These are phyloP conservation scores for Cyclostephanos invisitatus DNA, from an alignment of 108 stramenopile genomes.

Conservation along the genomic window DNA sequence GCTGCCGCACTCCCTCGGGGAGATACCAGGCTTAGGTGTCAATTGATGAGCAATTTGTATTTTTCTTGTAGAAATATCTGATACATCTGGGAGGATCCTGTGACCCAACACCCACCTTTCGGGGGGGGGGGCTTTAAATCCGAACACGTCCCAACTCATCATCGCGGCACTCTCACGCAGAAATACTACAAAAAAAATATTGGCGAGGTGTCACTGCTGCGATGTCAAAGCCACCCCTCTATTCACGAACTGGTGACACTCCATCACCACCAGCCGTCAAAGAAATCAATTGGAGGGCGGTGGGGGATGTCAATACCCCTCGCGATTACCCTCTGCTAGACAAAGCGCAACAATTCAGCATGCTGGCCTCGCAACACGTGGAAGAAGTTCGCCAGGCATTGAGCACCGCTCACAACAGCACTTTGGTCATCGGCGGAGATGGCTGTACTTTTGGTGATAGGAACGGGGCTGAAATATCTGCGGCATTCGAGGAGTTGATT, in stretches of 20 bases:
- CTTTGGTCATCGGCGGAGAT: not conserved
- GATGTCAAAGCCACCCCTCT: constrained; percentile 24
- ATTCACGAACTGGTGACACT: constrained; percentile 17
- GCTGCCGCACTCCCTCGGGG: not conserved
- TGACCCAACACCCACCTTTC: not conserved
- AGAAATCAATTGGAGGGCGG: not conserved
- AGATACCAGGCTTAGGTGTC: not conserved
- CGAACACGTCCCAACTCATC: not conserved
- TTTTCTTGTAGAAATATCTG: not conserved
- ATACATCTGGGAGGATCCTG: not conserved
- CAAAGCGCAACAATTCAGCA: constrained; percentile 33
- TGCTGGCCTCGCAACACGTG: constrained; percentile 20
- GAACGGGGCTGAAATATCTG: not conserved
- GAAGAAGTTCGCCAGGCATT: constrained; percentile 25
- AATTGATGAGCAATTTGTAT: not conserved
- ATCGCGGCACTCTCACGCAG: not conserved
- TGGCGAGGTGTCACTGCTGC: not conserved
- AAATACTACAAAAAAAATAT: not conserved
- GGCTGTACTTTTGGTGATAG: constrained; percentile 3
- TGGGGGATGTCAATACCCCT: constrained; percentile 3
- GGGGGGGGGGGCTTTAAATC: not conserved
- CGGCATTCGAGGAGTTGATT: constrained; percentile 28
- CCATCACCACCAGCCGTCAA: not conserved
- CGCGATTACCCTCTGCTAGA: constrained; percentile 6
- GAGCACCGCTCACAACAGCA: not conserved